Conservation (phyloP, 805 yeast species). For the Brettanomyces sp. region DNA sequence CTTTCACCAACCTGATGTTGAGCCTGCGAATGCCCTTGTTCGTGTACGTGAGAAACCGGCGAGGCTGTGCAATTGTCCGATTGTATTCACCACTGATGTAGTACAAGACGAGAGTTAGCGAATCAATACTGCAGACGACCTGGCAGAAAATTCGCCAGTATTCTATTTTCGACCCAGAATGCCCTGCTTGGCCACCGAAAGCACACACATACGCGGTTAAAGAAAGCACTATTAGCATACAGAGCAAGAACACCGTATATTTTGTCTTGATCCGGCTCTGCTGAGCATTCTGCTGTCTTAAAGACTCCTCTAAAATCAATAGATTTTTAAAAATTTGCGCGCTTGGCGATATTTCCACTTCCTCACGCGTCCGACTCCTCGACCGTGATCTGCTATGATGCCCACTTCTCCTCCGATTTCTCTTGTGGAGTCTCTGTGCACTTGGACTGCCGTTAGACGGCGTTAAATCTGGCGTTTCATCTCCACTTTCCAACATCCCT, state of each 20-base stretch:
- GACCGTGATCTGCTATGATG: constrained; percentile 14
- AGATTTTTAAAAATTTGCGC: constrained; percentile 76
- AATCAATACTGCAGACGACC: constrained; percentile 49
- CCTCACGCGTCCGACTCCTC: constrained; percentile 9
- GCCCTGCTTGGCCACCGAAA: constrained; percentile 1
- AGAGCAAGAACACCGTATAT: constrained; percentile 45
- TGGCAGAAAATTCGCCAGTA: constrained; percentile 29
- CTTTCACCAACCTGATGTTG: constrained; percentile 68
- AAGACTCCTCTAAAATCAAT: constrained; percentile 74
- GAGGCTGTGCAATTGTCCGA: constrained; percentile 73
- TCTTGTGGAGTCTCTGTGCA: neutral
- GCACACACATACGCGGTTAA: constrained; percentile 28
- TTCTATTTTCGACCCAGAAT: neutral
- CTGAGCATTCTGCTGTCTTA: constrained; percentile 71
- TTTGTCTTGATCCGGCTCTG: constrained; percentile 59
- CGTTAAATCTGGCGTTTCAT: neutral
- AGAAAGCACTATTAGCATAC: constrained; percentile 30
- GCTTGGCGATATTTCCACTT: constrained; percentile 23
- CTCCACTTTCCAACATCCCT: constrained; percentile 6
- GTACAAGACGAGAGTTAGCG: constrained; percentile 65
- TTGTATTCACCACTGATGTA: constrained; percentile 85
- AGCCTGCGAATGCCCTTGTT: constrained; percentile 84
- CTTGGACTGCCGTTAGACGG: neutral
- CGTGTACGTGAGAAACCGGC: constrained; percentile 69
- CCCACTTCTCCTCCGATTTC: neutral